These are phyloP conservation scores for Fusarium pseudoanthophilum DNA, from an alignment of 2,329 filamentous ascomycete species.

Conservation along the genomic window DNA sequence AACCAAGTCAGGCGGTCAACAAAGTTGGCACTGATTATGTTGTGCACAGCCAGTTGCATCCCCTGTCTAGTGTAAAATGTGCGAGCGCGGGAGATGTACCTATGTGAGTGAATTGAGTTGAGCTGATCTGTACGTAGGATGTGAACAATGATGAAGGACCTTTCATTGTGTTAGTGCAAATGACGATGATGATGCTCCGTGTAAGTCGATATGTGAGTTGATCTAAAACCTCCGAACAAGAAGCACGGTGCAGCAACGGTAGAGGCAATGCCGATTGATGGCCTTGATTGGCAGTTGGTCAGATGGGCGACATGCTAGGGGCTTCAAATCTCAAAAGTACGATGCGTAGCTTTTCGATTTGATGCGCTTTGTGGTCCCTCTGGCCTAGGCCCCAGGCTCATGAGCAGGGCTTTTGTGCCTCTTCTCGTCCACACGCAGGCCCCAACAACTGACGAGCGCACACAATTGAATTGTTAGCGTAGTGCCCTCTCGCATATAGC, in stretches of 20 bases:
- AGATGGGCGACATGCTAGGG: conserved; percentile 17
- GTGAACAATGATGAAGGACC: not conserved
- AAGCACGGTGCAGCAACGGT: conserved; percentile 40
- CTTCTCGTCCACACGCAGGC: conserved; percentile 15
- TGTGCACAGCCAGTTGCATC: conserved; percentile 34
- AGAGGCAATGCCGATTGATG: conserved; percentile 34
- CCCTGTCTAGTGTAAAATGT: conserved; percentile 41
- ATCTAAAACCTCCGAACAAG: conserved; percentile 20
- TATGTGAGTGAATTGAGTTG: conserved; percentile 19
- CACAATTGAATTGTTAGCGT: conserved; percentile 25
- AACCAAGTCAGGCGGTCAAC: conserved; percentile 47
- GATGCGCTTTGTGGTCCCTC: conserved; percentile 20
- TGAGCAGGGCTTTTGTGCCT: conserved; percentile 26
- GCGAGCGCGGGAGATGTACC: conserved; percentile 29
- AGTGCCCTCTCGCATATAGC: conserved; percentile 33
- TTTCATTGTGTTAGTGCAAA: conserved; percentile 11
- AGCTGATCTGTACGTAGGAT: not conserved
- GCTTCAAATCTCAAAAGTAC: conserved; percentile 20
- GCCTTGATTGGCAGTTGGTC: conserved; percentile 36
- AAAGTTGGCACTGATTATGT: conserved; percentile 33
- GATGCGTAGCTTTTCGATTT: conserved; percentile 40
- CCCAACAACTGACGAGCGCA: conserved; percentile 20
- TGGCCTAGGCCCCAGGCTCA: not conserved
- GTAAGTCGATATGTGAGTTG: conserved; percentile 33
- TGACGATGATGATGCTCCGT: conserved; percentile 21